These are phyloP conservation scores for Pseudonitzschia multistriata DNA, from an alignment of 108 stramenopile genomes.

Conservation along the genomic window DNA sequence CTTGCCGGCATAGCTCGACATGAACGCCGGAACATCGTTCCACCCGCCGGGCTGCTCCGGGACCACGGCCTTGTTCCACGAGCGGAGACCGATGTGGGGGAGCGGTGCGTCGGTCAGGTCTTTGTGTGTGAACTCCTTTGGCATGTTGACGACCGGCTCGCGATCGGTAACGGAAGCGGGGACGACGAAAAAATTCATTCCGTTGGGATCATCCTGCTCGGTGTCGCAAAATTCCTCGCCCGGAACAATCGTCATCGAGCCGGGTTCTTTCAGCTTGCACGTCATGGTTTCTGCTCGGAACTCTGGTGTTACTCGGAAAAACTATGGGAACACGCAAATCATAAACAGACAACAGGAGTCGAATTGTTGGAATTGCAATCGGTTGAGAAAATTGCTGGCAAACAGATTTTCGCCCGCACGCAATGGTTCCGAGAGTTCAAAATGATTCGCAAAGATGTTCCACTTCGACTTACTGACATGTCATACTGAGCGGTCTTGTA, in stretches of 20 bases:
- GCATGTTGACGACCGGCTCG: constrained; percentile 28
- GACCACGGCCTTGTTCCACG: constrained; percentile 19
- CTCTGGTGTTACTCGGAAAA: constrained; percentile 34
- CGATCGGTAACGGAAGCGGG: constrained; percentile 12
- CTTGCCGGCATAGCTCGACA: constrained; percentile 14
- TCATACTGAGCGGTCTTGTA: constrained; percentile 26
- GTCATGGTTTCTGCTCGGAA: constrained; percentile 30
- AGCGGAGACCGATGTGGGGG: constrained; percentile 27
- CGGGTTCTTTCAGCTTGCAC: constrained; percentile 6
- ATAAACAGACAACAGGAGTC: background rate
- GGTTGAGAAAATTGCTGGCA: background rate
- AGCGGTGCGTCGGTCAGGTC: constrained; percentile 5
- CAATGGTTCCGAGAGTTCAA: no score
- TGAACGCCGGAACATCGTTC: constrained; percentile 28
- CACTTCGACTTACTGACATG: constrained; percentile 16
- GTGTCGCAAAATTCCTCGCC: constrained; percentile 22
- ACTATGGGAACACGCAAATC: no score
- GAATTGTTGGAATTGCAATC: background rate
- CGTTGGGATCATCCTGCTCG: constrained; percentile 15
- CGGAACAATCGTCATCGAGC: constrained; percentile 15
- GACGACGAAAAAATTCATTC: constrained; percentile 32
- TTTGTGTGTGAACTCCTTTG: constrained; percentile 7
- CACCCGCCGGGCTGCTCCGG: constrained; percentile 21
- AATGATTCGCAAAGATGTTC: background rate
- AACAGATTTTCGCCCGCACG: background rate